These are phyloP conservation scores for Neurospora sp. DNA, from an alignment of 495 filamentous ascomycete species.

Conservation along the genomic window DNA sequence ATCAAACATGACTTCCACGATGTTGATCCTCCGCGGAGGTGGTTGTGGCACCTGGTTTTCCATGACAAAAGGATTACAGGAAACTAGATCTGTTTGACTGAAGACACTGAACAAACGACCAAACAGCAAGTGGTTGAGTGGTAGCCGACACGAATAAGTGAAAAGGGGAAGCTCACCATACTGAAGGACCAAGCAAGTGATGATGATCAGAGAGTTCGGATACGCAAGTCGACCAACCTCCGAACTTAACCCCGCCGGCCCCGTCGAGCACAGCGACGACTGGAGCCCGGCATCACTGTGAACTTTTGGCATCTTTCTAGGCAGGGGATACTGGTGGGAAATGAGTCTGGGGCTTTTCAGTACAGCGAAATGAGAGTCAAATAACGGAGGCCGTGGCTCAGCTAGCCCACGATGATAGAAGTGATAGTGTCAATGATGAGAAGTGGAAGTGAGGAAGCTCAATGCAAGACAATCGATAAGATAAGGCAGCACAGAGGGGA, in stretches of 20 bases:
- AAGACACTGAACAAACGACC: background rate
- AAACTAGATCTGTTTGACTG: background rate
- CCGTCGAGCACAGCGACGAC: background rate
- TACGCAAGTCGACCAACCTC: background rate
- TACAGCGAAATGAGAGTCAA: too few relatives aligned
- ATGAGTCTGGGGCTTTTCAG: background rate
- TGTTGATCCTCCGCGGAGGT: background rate
- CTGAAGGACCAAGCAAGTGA: background rate
- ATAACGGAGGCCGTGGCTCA: too few relatives aligned
- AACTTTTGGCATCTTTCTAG: background rate
- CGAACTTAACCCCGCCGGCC: background rate
- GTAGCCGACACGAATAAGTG: background rate
- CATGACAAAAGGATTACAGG: background rate
- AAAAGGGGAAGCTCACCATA: background rate
- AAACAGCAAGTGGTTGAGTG: background rate
- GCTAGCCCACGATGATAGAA: background rate
- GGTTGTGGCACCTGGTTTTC: background rate
- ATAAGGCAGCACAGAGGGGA: background rate
- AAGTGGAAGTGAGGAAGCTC: background rate
- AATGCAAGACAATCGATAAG: background rate
- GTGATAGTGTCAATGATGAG: background rate
- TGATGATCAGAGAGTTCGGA: background rate
- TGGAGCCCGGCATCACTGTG: background rate
- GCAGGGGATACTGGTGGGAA: background rate
- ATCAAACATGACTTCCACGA: background rate